Conservation (phyloP, 2,329 filamentous ascomycete genomes). For the Aspergillus sclerotialis region DNA sequence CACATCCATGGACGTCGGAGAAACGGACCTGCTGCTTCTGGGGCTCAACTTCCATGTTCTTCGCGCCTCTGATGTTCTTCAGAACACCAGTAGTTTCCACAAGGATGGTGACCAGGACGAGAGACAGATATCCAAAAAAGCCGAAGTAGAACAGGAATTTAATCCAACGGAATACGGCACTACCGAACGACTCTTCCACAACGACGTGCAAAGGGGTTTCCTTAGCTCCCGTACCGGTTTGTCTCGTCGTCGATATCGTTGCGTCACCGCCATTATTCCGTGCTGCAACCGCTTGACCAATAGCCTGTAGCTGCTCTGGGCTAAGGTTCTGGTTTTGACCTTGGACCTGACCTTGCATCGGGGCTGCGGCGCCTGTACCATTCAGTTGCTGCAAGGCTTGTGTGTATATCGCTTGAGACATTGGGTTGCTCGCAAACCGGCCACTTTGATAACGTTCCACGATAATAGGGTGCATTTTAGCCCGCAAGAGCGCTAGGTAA, state of each 20-base stretch:
- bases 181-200: constrained; percentile 80
- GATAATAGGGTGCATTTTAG: constrained; percentile 89
- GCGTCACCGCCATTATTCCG: constrained; percentile 61
- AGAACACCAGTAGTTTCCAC: constrained; percentile 74
- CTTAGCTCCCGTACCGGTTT: constrained; percentile 61
- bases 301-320: constrained; percentile 63
- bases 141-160: constrained; percentile 77
- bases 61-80: constrained; percentile 66
- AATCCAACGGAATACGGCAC: constrained; percentile 80
- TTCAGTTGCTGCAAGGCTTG: constrained; percentile 63
- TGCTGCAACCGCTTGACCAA: constrained; percentile 75
- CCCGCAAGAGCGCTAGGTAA: constrained; percentile 82
- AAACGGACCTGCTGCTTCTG: constrained; percentile 90
- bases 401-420: constrained; percentile 71
- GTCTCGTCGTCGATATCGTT: constrained; percentile 37
- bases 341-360: constrained; percentile 12
- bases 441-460: constrained; percentile 84
- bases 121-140: constrained; percentile 68
- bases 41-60: constrained; percentile 79
- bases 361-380: constrained; percentile 24
- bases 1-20: constrained; percentile 89
- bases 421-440: constrained; percentile 71
- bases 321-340: constrained; percentile 37
- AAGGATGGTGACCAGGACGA: constrained; percentile 72
- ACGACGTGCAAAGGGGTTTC: constrained; percentile 89